Evolutionary conservation across 2,329 filamentous ascomycete species (phyloP).

Genomic region (Colletotrichum camelliae): DNA sequence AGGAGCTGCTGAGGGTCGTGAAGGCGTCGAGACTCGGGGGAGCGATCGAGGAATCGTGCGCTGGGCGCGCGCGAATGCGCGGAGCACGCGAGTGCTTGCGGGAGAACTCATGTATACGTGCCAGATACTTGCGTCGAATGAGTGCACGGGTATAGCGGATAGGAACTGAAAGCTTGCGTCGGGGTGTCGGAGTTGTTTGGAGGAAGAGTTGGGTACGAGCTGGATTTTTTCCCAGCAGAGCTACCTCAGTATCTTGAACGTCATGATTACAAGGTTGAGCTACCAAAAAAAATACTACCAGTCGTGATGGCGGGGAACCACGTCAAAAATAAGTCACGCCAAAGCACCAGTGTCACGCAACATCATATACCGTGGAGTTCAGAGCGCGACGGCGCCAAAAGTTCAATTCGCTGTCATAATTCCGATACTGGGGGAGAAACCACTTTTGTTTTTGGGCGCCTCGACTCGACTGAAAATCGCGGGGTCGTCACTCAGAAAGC

Average conservation of each 20-base stretch:
- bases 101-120: not conserved
- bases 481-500: slow-evolving; percentile 1
- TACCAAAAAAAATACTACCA: not conserved
- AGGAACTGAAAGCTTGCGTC: not conserved
- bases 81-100: not conserved
- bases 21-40: not conserved
- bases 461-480: not conserved
- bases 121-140: not conserved
- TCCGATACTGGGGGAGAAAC: not conserved
- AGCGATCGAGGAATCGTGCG: not conserved
- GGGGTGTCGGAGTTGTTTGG: not conserved
- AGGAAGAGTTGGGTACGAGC: not conserved
- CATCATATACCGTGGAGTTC: not conserved
- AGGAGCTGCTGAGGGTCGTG: not conserved
- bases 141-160: too few relatives aligned
- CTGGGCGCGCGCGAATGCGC: slow-evolving; percentile 12
- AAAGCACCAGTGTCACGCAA: not conserved
- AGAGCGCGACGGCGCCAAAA: not conserved
- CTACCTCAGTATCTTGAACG: slow-evolving; percentile 10
- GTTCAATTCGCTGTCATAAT: slow-evolving; percentile 22
- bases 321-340: not conserved
- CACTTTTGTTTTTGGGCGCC: slow-evolving; percentile 14
- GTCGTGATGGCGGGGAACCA: not conserved
- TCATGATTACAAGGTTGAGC: slow-evolving; percentile 16
- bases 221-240: not conserved